A percentile compares a stretch with the other conserved stretches of the same genome.
Evolutionary conservation across 2,329 filamentous ascomycete genomes (phyloP).

Genomic region (Arachnopeziza araneosa): DNA sequence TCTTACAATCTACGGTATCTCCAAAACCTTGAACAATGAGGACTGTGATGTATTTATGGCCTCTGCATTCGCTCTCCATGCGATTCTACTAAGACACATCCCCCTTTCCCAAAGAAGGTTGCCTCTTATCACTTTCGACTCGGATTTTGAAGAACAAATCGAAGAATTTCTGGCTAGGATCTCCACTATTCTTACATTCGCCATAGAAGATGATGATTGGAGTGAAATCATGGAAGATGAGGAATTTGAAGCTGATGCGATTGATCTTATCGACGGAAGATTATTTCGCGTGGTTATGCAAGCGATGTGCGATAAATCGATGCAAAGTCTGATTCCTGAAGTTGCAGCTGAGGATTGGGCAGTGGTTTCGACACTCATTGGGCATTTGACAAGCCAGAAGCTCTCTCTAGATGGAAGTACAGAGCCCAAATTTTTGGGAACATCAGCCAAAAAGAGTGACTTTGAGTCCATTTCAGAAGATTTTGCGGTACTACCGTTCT

Average conservation of each 20-base stretch:
- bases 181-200: constrained; percentile 31
- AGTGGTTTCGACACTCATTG: constrained; percentile 23
- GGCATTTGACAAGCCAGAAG: constrained; percentile 29
- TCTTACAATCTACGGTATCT: constrained; percentile 24
- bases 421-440: constrained; percentile 14
- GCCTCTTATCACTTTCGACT: constrained; percentile 30
- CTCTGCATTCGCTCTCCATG: constrained; percentile 39
- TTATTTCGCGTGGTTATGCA: constrained; percentile 31
- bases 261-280: constrained; percentile 52
- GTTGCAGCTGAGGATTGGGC: constrained; percentile 23
- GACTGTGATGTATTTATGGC: constrained; percentile 27
- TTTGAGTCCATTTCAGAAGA: constrained; percentile 10
- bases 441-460: constrained; percentile 10
- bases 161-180: constrained; percentile 34
- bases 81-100: constrained; percentile 36
- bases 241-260: constrained; percentile 38
- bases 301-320: constrained; percentile 21
- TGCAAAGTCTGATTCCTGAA: constrained; percentile 15
- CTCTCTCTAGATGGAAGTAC: constrained; percentile 26
- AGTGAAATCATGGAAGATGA: constrained; percentile 19
- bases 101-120: constrained; percentile 35
- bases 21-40: constrained; percentile 30
- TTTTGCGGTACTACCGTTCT: constrained; percentile 40
- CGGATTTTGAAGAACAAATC: constrained; percentile 30
- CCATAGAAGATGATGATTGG: constrained; percentile 31